phyloP scores from a whole-genome alignment of 345 rosid genomes.

The Citrus glauca region DNA sequence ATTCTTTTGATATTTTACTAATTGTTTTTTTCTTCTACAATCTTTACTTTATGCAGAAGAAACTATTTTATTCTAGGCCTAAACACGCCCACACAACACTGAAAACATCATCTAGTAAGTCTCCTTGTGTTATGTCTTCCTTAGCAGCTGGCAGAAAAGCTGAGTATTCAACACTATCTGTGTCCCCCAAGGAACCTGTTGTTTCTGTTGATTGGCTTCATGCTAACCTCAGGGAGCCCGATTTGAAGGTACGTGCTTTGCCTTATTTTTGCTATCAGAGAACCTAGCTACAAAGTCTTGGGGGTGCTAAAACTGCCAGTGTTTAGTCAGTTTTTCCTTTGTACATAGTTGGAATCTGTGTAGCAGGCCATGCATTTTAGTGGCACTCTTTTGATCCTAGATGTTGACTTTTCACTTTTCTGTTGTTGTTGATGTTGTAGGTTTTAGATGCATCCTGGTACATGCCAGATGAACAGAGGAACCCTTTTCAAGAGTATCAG shows the following conservation, averaged over 20 bases:
- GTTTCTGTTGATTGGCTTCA: conserved; percentile 97
- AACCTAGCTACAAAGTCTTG: not conserved
- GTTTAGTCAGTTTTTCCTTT: not conserved
- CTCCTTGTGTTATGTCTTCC: conserved; percentile 52
- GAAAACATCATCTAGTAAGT: conserved; percentile 29
- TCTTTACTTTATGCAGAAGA: conserved; percentile 40
- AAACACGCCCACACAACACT: conserved; percentile 17
- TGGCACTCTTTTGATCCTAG: not conserved
- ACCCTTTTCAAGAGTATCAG: conserved; percentile 98
- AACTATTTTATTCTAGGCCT: conserved; percentile 28
- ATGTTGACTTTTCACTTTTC: not conserved
- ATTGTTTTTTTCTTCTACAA: not conserved
- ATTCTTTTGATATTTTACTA: not conserved
- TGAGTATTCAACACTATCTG: conserved; percentile 43
- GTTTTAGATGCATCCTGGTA: conserved; percentile 98
- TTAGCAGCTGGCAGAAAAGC: conserved; percentile 27
- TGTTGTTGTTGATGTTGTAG: conserved; percentile 24
- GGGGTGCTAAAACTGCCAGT: not conserved
- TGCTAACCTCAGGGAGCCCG: conserved; percentile 69
- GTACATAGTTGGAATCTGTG: not conserved
- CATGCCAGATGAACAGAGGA: conserved; percentile 97
- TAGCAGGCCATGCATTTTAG: not conserved
- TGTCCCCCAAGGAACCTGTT: conserved; percentile 62
- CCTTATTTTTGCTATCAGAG: not conserved
- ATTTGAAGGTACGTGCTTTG: conserved; percentile 56